Percentiles rank a stretch among this genome's conserved stretches.
Conservation (phyloP, 108 stramenopile genomes). For the Cyclotella cryptica region DNA sequence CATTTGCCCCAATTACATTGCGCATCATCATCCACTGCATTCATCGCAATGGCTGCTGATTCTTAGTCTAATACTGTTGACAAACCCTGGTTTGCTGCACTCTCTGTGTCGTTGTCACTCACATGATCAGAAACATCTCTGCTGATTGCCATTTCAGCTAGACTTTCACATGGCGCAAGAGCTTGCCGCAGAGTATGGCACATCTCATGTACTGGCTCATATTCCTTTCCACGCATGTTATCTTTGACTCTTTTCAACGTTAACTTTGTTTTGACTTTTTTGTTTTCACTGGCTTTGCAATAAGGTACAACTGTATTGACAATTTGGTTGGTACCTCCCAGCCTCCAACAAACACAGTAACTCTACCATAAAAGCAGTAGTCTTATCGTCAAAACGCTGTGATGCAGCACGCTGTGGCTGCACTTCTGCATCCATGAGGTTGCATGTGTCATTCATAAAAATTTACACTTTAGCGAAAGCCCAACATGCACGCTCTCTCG, state of each 20-base stretch:
- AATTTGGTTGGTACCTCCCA: background rate
- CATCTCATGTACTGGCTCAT: background rate
- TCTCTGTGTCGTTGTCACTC: background rate
- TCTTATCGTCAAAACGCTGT: background rate
- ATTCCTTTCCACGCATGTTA: background rate
- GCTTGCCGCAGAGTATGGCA: background rate
- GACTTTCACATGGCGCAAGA: background rate
- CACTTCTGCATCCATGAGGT: background rate
- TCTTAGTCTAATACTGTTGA: background rate
- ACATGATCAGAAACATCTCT: background rate
- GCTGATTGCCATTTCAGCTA: background rate
- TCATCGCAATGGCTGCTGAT: background rate
- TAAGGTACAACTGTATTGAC: background rate
- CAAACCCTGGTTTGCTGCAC: background rate
- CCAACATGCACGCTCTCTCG: constrained; percentile 1
- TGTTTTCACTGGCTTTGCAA: background rate
- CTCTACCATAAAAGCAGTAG: background rate
- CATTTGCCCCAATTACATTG: background rate
- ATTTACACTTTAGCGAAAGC: background rate
- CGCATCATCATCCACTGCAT: background rate
- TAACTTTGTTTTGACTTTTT: background rate
- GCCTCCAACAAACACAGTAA: background rate
- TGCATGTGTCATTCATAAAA: background rate
- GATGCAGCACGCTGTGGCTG: background rate
- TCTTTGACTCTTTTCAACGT: background rate